Conservation (phyloP, 1,284 basidiomycete genomes). For the Tylopilus sp. region DNA sequence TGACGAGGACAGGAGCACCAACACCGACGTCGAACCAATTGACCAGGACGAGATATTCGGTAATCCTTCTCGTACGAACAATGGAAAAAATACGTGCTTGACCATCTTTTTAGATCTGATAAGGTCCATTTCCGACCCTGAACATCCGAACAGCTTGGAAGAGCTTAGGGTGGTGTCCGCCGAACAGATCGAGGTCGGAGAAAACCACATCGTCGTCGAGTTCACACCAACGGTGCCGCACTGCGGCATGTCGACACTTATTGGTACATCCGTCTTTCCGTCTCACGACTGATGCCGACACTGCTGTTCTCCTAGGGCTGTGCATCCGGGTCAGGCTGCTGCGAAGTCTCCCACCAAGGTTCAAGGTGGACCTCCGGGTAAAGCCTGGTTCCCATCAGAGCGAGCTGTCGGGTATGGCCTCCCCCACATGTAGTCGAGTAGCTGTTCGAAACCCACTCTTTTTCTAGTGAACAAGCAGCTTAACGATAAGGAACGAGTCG, state of each 20-base stretch:
- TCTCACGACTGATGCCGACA: neutral
- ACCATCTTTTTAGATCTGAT: slow-evolving; percentile 67
- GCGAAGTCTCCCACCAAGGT: slow-evolving; percentile 86
- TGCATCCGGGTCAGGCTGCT: slow-evolving; percentile 90
- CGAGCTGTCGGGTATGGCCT: slow-evolving; percentile 73
- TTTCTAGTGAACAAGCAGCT: slow-evolving; percentile 92
- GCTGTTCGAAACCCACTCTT: neutral
- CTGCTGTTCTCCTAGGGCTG: slow-evolving; percentile 54
- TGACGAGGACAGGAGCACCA: slow-evolving; percentile 28
- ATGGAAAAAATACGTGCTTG: neutral
- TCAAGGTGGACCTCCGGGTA: slow-evolving; percentile 93
- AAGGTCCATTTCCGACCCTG: slow-evolving; percentile 91
- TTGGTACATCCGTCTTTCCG: slow-evolving; percentile 52
- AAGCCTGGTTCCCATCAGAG: slow-evolving; percentile 95
- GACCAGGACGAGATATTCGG: slow-evolving; percentile 71
- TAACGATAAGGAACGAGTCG: slow-evolving; percentile 98
- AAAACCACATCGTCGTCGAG: slow-evolving; percentile 78
- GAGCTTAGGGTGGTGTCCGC: slow-evolving; percentile 94
- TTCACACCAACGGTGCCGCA: slow-evolving; percentile 98
- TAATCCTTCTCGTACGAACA: slow-evolving; percentile 25
- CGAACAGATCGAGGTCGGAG: slow-evolving; percentile 75
- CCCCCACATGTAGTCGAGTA: neutral
- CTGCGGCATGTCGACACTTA: slow-evolving; percentile 96
- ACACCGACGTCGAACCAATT: slow-evolving; percentile 51
- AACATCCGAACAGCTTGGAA: slow-evolving; percentile 96